These are phyloP conservation scores for Hansenula sp. DNA, from an alignment of 1,139 yeast genomes.

Conservation along the genomic window DNA sequence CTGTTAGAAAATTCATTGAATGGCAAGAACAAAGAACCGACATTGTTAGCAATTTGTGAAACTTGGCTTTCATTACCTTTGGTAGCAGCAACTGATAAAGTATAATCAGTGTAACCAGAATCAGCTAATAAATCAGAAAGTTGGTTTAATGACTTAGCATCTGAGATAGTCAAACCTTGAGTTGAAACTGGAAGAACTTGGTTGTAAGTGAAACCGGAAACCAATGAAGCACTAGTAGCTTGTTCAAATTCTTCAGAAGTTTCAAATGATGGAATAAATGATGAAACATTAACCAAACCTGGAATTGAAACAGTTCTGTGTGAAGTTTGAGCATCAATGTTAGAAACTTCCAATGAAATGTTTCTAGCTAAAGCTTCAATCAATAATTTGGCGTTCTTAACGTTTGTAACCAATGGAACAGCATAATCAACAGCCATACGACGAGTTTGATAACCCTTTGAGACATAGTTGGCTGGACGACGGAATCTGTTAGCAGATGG, in stretches of 20 bases:
- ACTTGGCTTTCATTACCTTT: conserved; percentile 61
- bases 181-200: conserved; percentile 73
- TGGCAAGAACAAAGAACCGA: conserved; percentile 79
- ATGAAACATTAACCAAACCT: conserved; percentile 78
- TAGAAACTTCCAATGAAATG: conserved; percentile 61
- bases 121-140: conserved; percentile 56
- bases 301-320: conserved; percentile 81
- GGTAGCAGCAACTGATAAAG: conserved; percentile 80
- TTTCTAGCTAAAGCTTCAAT: conserved; percentile 86
- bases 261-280: conserved; percentile 70
- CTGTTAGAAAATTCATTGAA: conserved; percentile 65
- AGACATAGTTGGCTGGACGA: conserved; percentile 97
- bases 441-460: conserved; percentile 97
- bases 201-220: conserved; percentile 86
- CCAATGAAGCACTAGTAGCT: conserved; percentile 66
- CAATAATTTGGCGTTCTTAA: conserved; percentile 92
- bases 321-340: conserved; percentile 87
- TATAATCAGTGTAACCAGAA: conserved; percentile 75
- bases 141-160: conserved; percentile 57
- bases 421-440: conserved; percentile 99
- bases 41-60: conserved; percentile 58
- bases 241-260: conserved; percentile 54
- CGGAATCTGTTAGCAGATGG: conserved; percentile 97
- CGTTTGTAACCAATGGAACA: conserved; percentile 95
- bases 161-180: conserved; percentile 60